Conservation (phyloP, 805 yeast species). For the Debaryomyces prosopidis region DNA sequence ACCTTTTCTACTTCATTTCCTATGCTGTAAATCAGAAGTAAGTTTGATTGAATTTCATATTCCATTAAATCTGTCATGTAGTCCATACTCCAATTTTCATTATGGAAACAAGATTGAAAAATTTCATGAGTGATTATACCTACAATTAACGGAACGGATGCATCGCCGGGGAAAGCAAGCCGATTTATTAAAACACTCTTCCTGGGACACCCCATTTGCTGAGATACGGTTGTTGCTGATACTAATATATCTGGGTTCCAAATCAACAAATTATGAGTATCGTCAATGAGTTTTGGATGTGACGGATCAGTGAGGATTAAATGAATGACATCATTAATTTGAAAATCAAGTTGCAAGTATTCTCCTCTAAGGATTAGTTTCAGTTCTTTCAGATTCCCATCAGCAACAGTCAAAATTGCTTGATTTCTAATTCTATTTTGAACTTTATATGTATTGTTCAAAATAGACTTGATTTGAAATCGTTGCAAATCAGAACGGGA, state of each 20-base stretch:
- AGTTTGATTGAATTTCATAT: conserved; percentile 39
- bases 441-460: conserved; percentile 28
- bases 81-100: conserved; percentile 33
- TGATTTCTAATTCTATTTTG: conserved; percentile 41
- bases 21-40: conserved; percentile 56
- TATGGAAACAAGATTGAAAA: conserved; percentile 58
- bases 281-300: conserved; percentile 50
- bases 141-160: conserved; percentile 63
- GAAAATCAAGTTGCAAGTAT: conserved; percentile 52
- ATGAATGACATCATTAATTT: conserved; percentile 59
- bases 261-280: conserved; percentile 60
- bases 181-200: conserved; percentile 62
- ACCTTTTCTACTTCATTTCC: conserved; percentile 49
- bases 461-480: conserved; percentile 42
- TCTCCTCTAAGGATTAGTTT: conserved; percentile 62
- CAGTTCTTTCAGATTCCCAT: conserved; percentile 26
- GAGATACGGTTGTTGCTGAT: conserved; percentile 80
- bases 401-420: conserved; percentile 53
- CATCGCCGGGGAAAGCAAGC: conserved; percentile 62
- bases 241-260: conserved; percentile 83
- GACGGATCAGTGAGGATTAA: conserved; percentile 48
- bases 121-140: conserved; percentile 83
- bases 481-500: conserved; percentile 48
- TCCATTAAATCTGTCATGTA: conserved; percentile 43
- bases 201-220: conserved; percentile 71